A percentile compares a stretch with the other conserved stretches of the same genome.
Evolutionary conservation across 164 flowering plant genomes (phyloP).

Genomic region (Protea cynaroides): DNA sequence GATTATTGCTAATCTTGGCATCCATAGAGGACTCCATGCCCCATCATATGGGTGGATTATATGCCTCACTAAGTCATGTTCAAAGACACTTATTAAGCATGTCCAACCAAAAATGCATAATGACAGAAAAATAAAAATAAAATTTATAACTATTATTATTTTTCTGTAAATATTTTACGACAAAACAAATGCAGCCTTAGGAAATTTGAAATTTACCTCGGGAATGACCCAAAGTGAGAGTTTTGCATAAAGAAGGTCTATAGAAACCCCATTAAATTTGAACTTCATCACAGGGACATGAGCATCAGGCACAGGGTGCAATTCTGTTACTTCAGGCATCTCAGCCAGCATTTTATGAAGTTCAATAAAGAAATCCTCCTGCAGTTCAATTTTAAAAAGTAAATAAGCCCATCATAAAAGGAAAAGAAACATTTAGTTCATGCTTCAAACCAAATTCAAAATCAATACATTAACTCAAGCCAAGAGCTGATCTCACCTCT

Average conservation of each 20-base stretch:
- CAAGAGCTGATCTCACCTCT: constrained; percentile 49
- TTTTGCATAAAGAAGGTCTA: constrained; percentile 89
- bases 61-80: too few relatives aligned
- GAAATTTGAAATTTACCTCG: constrained; percentile 51
- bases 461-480: background rate
- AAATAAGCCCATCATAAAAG: constrained; percentile 3
- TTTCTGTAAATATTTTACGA: too few relatives aligned
- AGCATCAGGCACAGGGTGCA: constrained; percentile 96
- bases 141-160: too few relatives aligned
- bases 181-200: too few relatives aligned
- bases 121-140: too few relatives aligned
- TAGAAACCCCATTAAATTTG: constrained; percentile 82
- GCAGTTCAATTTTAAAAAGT: constrained; percentile 15
- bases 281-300: constrained; percentile 94
- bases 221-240: constrained; percentile 84
- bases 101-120: too few relatives aligned
- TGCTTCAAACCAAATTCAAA: constrained; percentile 2
- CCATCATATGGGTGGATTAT: too few relatives aligned
- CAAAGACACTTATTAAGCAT: too few relatives aligned
- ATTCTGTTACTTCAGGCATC: constrained; percentile 85
- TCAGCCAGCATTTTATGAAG: constrained; percentile 70
- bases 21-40: too few relatives aligned
- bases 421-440: background rate
- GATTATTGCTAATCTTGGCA: too few relatives aligned
- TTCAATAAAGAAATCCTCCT: constrained; percentile 91